Evolutionary conservation across 179 eudicot genomes (phyloP).

Genomic region (Heliamphora pulchella): DNA sequence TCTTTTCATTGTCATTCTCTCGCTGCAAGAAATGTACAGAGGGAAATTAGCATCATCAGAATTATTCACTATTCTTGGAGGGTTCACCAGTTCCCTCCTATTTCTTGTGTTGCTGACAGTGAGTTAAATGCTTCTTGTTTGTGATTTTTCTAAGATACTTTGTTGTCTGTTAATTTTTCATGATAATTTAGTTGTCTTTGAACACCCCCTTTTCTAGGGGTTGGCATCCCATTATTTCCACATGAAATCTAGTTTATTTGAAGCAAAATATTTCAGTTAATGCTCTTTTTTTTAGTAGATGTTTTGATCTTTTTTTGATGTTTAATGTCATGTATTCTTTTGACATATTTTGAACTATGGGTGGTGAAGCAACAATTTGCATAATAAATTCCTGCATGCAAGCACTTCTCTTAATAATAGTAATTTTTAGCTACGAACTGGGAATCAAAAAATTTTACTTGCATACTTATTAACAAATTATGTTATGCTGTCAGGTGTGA

Average conservation of each 20-base stretch:
- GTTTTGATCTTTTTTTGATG: not conserved
- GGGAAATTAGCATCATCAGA: conserved; percentile 73
- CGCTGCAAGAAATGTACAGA: conserved; percentile 72
- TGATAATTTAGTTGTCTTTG: not conserved
- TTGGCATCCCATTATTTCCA: not conserved
- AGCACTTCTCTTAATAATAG: not conserved
- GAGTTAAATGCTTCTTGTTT: conserved; percentile 20
- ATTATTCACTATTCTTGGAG: conserved; percentile 79
- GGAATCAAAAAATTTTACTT: not conserved
- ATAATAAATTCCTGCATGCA: not conserved
- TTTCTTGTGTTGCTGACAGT: conserved; percentile 62
- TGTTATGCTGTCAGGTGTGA: too few species aligned
- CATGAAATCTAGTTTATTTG: not conserved
- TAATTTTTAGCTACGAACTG: not conserved
- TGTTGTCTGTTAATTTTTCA: not conserved
- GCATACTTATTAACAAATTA: too few species aligned
- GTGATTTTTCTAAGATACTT: not conserved
- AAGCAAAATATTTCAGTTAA: not conserved
- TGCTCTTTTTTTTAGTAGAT: too few species aligned
- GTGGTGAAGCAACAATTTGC: not conserved
- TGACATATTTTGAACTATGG: too few species aligned
- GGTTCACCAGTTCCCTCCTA: conserved; percentile 65
- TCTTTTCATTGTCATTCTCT: conserved; percentile 52
- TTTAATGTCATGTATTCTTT: not conserved
- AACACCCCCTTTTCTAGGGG: not conserved